Conservation (phyloP, 352 stramenopile species). For the Peronosclerospora sorghi region DNA sequence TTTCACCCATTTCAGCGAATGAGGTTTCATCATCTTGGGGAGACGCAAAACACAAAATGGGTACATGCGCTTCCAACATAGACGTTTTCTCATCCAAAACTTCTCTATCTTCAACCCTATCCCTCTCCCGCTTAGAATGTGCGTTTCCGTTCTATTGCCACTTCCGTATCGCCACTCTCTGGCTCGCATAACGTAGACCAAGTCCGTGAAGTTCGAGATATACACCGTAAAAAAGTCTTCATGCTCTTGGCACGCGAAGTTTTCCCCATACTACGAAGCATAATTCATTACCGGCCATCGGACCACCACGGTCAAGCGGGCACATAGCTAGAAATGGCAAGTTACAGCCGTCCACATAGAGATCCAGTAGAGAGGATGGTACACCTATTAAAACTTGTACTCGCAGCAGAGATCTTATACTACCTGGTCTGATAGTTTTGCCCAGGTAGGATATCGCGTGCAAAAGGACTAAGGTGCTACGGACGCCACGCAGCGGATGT, state of each 20-base stretch:
- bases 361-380: constrained; percentile 35
- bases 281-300: constrained; percentile 71
- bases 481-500: no score
- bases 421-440: no score
- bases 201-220: constrained; percentile 75
- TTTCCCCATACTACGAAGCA: constrained; percentile 76
- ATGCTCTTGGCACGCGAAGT: constrained; percentile 52
- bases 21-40: no score
- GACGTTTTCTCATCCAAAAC: constrained; percentile 71
- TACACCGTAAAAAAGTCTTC: constrained; percentile 65
- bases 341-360: constrained; percentile 47
- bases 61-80: no score
- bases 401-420: no score
- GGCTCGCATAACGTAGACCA: constrained; percentile 75
- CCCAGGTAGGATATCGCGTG: no score
- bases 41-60: no score
- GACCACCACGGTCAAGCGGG: constrained; percentile 38
- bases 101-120: constrained; percentile 48
- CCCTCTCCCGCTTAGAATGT: constrained; percentile 34
- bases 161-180: constrained; percentile 78
- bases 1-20: no score
- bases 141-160: constrained; percentile 53
- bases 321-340: constrained; percentile 20
- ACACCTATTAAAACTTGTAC: no score
- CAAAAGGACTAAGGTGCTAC: no score